Evolutionary conservation across 257 asterid species (phyloP).

Genomic region (Cordia subcordata): DNA sequence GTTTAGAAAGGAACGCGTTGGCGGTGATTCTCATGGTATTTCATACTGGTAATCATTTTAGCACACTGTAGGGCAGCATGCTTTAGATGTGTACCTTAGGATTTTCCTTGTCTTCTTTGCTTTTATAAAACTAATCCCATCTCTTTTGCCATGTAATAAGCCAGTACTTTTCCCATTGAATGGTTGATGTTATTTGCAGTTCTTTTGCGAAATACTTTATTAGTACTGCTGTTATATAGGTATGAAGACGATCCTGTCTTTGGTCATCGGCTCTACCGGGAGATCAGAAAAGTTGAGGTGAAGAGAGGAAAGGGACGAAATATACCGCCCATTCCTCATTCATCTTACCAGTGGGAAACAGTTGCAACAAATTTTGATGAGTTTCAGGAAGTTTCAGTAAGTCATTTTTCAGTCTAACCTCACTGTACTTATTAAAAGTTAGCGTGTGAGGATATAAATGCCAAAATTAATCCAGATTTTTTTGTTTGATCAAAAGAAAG

Average conservation of each 20-base stretch:
- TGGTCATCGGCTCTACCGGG: constrained; percentile 92
- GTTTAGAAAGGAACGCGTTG: constrained; percentile 84
- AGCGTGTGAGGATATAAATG: too few species aligned
- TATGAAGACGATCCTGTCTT: constrained; percentile 83
- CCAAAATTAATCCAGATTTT: too few species aligned
- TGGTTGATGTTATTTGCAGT: neutral
- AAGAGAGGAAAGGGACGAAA: constrained; percentile 82
- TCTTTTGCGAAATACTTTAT: neutral
- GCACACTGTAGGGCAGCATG: too few species aligned
- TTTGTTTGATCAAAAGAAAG: too few species aligned
- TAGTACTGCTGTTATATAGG: constrained; percentile 35
- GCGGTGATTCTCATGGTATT: constrained; percentile 93
- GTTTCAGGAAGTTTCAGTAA: constrained; percentile 81
- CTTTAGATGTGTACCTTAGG: too few species aligned
- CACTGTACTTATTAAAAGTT: neutral
- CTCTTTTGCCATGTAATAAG: constrained; percentile 4
- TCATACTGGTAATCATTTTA: constrained; percentile 68
- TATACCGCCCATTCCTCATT: constrained; percentile 64
- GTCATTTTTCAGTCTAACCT: constrained; percentile 26
- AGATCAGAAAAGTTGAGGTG: constrained; percentile 80
- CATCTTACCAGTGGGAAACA: constrained; percentile 94
- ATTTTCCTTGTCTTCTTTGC: too few species aligned
- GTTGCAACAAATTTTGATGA: constrained; percentile 92
- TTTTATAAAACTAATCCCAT: too few species aligned
- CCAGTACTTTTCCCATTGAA: neutral